phyloP scores from a whole-genome alignment of 768 basidiomycete genomes.

The Obba rivulosa region DNA sequence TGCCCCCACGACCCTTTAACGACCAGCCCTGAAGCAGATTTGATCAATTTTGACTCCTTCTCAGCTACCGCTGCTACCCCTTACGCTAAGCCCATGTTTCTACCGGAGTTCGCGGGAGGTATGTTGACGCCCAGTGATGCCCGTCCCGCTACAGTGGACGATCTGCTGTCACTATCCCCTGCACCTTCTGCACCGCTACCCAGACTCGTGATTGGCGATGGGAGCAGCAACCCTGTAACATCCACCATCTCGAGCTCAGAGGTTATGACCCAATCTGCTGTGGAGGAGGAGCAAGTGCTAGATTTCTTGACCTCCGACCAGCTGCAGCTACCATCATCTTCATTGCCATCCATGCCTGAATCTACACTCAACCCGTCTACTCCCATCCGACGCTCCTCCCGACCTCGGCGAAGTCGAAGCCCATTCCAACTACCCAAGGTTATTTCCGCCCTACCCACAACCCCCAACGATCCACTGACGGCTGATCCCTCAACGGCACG shows the following conservation, averaged over 20 bases:
- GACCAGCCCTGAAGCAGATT: slow-evolving; percentile 15
- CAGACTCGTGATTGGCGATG: too few species aligned
- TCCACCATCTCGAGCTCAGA: background rate
- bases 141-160: slow-evolving; percentile 13
- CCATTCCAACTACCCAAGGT: background rate
- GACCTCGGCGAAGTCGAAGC: slow-evolving; percentile 9
- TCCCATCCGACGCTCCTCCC: slow-evolving; percentile 13
- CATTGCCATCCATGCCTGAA: background rate
- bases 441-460: background rate
- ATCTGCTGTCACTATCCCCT: slow-evolving; percentile 21
- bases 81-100: slow-evolving; percentile 4
- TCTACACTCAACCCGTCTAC: slow-evolving; percentile 2
- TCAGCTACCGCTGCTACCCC: slow-evolving; percentile 21
- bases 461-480: background rate
- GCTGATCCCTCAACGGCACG: too few species aligned
- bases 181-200: background rate
- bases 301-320: background rate
- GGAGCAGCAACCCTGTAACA: too few species aligned
- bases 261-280: background rate
- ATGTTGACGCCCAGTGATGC: background rate
- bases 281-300: slow-evolving; percentile 11
- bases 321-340: background rate
- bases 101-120: background rate
- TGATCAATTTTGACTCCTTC: slow-evolving; percentile 41
- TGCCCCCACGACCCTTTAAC: too few species aligned